These are phyloP conservation scores for Paramecium pentaurelia DNA, from an alignment of 73 alveolate genomes.

Conservation along the genomic window DNA sequence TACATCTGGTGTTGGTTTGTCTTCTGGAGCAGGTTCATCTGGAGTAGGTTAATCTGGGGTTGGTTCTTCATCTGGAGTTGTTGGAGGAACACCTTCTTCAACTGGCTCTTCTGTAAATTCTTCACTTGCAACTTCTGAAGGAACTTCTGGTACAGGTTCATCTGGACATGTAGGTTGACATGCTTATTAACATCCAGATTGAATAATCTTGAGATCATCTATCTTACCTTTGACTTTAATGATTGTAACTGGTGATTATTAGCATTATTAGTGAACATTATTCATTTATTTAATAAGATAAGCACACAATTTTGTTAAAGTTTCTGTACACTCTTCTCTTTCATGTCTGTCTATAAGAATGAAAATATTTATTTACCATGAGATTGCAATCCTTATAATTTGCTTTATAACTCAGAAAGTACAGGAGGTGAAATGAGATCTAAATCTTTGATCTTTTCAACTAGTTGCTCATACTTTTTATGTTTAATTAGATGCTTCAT, in stretches of 20 bases:
- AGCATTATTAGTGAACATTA: background rate
- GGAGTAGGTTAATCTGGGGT: background rate
- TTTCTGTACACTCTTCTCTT: constrained; percentile 33
- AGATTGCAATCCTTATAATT: background rate
- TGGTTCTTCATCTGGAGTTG: background rate
- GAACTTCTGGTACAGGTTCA: background rate
- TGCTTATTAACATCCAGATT: constrained; percentile 33
- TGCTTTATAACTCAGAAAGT: background rate
- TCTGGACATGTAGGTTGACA: constrained; percentile 33
- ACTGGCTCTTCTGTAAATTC: background rate
- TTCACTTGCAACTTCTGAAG: background rate
- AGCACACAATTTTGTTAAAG: constrained; percentile 30
- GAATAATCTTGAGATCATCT: constrained; percentile 18
- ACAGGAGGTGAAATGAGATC: constrained; percentile 35
- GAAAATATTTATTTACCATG: background rate
- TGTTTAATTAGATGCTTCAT: constrained; percentile 37
- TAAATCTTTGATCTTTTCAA: background rate
- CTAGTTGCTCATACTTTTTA: background rate
- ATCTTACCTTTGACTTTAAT: constrained; percentile 45
- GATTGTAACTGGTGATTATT: background rate
- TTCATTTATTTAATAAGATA: constrained; percentile 28
- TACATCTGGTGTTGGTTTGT: background rate
- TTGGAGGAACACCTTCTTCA: constrained; percentile 26
- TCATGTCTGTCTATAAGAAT: background rate
- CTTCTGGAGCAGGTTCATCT: background rate